A percentile compares a stretch with the other conserved stretches of the same genome.
Conservation (phyloP, 164 flowering plant genomes). For the Sedum album region DNA sequence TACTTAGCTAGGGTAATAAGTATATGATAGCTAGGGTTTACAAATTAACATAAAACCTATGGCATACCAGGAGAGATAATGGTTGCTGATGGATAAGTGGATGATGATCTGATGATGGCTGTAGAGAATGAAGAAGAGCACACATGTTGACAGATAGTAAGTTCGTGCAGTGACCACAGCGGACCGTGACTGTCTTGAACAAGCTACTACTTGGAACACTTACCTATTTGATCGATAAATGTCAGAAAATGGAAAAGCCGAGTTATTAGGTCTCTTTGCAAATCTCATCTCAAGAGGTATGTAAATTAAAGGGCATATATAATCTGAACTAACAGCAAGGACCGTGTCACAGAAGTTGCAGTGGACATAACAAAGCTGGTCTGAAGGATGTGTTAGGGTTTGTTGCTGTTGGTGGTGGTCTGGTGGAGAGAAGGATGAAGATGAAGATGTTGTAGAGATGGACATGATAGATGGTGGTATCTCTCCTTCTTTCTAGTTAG, state of each 20-base stretch:
- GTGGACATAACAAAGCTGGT: background rate
- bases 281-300: background rate
- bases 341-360: background rate
- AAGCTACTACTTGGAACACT: slow-evolving; percentile 59
- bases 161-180: slow-evolving; percentile 89
- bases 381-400: background rate
- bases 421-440: background rate
- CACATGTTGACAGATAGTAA: slow-evolving; percentile 66
- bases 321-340: background rate
- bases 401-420: background rate
- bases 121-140: slow-evolving; percentile 40
- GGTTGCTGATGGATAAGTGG: background rate
- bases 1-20: background rate
- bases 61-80: background rate
- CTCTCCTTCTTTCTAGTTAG: background rate
- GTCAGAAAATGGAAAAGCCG: too few species aligned
- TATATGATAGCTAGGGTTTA: background rate
- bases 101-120: background rate
- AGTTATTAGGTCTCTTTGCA: background rate
- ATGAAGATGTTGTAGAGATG: background rate
- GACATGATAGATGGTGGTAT: background rate
- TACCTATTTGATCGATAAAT: slow-evolving; percentile 33
- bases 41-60: too few species aligned
- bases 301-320: background rate
- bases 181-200: slow-evolving; percentile 55